These are phyloP conservation scores for Mixia osmundae DNA, from an alignment of 1,284 basidiomycete genomes.

Conservation along the genomic window DNA sequence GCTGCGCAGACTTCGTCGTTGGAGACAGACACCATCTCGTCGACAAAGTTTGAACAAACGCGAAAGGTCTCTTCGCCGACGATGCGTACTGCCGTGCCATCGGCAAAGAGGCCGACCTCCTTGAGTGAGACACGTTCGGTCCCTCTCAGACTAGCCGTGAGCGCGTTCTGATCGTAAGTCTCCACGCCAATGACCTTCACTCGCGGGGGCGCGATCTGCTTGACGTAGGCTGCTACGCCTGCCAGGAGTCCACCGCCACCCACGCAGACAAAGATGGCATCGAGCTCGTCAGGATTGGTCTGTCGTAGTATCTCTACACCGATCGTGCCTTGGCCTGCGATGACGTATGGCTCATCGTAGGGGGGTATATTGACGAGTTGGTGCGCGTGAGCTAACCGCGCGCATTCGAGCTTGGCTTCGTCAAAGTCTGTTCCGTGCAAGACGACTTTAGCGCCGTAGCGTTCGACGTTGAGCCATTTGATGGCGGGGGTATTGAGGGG, in stretches of 20 bases:
- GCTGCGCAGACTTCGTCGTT: slow-evolving; percentile 97
- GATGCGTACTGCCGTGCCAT: slow-evolving; percentile 95
- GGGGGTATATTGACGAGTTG: slow-evolving; percentile 82
- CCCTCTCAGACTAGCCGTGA: slow-evolving; percentile 50
- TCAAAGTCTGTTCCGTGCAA: slow-evolving; percentile 86
- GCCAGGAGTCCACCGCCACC: slow-evolving; percentile 82
- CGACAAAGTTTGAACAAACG: slow-evolving; percentile 63
- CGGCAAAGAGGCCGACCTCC: slow-evolving; percentile 89
- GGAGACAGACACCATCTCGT: slow-evolving; percentile 60
- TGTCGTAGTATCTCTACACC: slow-evolving; percentile 88
- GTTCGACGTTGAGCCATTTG: slow-evolving; percentile 81
- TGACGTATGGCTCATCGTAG: slow-evolving; percentile 89
- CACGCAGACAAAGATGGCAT: slow-evolving; percentile 69
- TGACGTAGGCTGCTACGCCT: slow-evolving; percentile 79
- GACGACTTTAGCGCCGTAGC: slow-evolving; percentile 82
- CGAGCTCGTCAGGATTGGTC: slow-evolving; percentile 45
- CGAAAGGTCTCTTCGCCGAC: slow-evolving; percentile 90
- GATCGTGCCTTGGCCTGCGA: slow-evolving; percentile 90
- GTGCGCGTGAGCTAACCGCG: slow-evolving; percentile 49
- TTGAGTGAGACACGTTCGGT: slow-evolving; percentile 57
- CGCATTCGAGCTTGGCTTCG: slow-evolving; percentile 85
- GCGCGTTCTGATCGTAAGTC: slow-evolving; percentile 83
- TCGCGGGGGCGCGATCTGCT: slow-evolving; percentile 66
- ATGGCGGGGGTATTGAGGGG: slow-evolving; percentile 83
- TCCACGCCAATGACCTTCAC: slow-evolving; percentile 80